phyloP scores from a whole-genome alignment of 495 filamentous ascomycete species.

The Aspergillus kassunensis region DNA sequence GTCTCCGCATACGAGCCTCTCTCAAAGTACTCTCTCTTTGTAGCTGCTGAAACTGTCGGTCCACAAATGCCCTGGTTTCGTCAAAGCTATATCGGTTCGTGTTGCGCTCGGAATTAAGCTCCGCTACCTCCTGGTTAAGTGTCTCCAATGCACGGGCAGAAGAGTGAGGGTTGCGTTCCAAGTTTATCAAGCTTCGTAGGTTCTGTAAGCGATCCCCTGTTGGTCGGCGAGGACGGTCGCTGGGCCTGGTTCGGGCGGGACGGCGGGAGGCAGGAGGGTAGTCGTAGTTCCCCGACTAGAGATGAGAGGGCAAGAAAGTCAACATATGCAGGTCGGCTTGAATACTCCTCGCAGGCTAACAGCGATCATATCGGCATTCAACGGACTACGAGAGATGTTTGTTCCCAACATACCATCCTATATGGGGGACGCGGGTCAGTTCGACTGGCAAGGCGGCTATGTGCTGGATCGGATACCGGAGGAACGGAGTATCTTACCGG shows the following conservation, averaged over 20 bases:
- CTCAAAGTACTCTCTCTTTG: conserved; percentile 12
- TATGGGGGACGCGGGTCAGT: conserved; percentile 1
- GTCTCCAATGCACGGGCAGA: conserved; percentile 36
- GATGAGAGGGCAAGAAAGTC: conserved; percentile 11
- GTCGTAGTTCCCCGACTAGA: conserved; percentile 59
- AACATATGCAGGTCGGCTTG: conserved; percentile 10
- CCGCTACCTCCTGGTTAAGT: conserved; percentile 37
- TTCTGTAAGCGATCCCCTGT: conserved; percentile 29
- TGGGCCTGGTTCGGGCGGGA: conserved; percentile 19
- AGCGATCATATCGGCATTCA: background rate
- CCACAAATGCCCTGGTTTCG: conserved; percentile 23
- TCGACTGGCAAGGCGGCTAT: background rate
- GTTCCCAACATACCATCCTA: conserved; percentile 21
- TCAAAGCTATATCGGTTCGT: conserved; percentile 24
- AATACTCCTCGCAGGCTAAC: background rate
- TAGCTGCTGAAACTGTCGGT: conserved; percentile 25
- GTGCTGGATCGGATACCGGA: conserved; percentile 4
- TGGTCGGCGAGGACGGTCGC: conserved; percentile 17
- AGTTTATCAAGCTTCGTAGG: conserved; percentile 38
- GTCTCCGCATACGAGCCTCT: too few relatives aligned
- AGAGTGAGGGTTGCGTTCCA: conserved; percentile 36
- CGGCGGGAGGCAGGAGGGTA: conserved; percentile 50
- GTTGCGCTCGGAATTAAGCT: conserved; percentile 22
- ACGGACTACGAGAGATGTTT: background rate
- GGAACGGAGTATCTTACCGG: conserved; percentile 13